phyloP scores from a whole-genome alignment of 2,329 filamentous ascomycete species.

The Ascochyta lentis region DNA sequence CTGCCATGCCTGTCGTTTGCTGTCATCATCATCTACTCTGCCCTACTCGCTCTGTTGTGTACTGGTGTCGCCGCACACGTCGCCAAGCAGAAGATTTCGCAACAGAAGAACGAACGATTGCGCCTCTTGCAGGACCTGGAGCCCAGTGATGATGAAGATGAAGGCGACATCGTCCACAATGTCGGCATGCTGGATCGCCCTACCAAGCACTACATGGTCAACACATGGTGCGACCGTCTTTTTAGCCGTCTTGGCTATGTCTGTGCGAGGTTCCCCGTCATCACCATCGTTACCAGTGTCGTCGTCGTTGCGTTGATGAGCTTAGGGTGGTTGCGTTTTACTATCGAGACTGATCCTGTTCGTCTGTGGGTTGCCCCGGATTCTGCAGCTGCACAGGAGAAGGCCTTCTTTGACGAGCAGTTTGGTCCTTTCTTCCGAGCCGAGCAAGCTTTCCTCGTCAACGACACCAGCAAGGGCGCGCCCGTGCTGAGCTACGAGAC shows the following conservation, averaged over 20 bases:
- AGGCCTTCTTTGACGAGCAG: slow-evolving; percentile 88
- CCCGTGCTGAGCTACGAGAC: slow-evolving; percentile 90
- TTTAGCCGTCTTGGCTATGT: slow-evolving; percentile 82
- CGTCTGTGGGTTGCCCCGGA: slow-evolving; percentile 96
- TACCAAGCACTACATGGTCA: slow-evolving; percentile 80
- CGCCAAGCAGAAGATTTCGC: slow-evolving; percentile 74
- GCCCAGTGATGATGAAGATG: slow-evolving; percentile 91
- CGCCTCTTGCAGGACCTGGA: slow-evolving; percentile 83
- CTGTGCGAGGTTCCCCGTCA: slow-evolving; percentile 81
- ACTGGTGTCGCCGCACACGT: slow-evolving; percentile 74
- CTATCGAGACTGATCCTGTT: slow-evolving; percentile 89
- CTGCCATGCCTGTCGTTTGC: slow-evolving; percentile 95
- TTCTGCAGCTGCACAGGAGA: slow-evolving; percentile 89
- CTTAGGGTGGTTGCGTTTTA: slow-evolving; percentile 85
- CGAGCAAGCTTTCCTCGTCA: slow-evolving; percentile 92
- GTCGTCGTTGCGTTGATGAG: slow-evolving; percentile 79
- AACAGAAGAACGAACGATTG: slow-evolving; percentile 80
- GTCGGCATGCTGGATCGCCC: slow-evolving; percentile 80
- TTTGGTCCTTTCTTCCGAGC: slow-evolving; percentile 97
- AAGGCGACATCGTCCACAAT: slow-evolving; percentile 81
- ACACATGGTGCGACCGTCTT: slow-evolving; percentile 78
- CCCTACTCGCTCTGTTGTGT: slow-evolving; percentile 73
- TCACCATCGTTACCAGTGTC: slow-evolving; percentile 81
- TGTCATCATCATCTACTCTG: slow-evolving; percentile 83
- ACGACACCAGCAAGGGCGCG: slow-evolving; percentile 73